Conservation (phyloP, 2,329 filamentous ascomycete genomes). For the Neocatenulostroma microsporum region DNA sequence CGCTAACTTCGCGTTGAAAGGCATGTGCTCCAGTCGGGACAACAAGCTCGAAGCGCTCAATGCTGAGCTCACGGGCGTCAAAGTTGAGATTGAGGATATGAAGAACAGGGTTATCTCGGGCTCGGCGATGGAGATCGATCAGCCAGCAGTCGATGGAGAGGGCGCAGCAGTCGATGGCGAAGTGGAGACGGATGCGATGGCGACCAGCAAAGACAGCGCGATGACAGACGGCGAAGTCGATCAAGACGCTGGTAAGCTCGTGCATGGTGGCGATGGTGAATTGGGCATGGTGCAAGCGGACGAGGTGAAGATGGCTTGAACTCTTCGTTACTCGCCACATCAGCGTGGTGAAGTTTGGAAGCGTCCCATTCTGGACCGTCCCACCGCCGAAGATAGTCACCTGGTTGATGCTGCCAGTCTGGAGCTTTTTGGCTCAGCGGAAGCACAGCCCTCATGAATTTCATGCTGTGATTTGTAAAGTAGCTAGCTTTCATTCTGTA, state of each 20-base stretch:
- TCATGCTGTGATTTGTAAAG: not conserved
- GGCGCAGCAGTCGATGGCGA: not conserved
- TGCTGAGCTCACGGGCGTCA: not conserved
- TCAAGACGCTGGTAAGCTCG: too few relatives aligned
- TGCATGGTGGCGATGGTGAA: too few relatives aligned
- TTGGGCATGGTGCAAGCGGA: too few relatives aligned
- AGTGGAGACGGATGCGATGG: constrained; percentile 1
- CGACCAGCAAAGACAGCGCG: not conserved
- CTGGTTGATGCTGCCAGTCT: too few relatives aligned
- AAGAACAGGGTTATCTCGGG: too few relatives aligned
- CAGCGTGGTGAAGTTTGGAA: too few relatives aligned
- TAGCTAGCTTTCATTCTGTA: too few relatives aligned
- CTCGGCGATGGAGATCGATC: not conserved
- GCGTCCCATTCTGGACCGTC: too few relatives aligned
- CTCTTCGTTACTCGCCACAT: too few relatives aligned
- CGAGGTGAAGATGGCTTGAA: too few relatives aligned
- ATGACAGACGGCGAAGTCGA: too few relatives aligned
- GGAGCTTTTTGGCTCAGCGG: not conserved
- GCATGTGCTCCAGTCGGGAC: not conserved
- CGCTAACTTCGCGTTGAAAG: constrained; percentile 2
- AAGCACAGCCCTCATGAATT: not conserved
- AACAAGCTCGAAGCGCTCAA: not conserved
- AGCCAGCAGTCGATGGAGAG: not conserved
- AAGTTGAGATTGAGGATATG: not conserved
- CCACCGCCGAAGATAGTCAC: too few relatives aligned